Evolutionary conservation across 768 basidiomycete genomes (phyloP).

Genomic region (Cystobasidiopsis lactophilus): DNA sequence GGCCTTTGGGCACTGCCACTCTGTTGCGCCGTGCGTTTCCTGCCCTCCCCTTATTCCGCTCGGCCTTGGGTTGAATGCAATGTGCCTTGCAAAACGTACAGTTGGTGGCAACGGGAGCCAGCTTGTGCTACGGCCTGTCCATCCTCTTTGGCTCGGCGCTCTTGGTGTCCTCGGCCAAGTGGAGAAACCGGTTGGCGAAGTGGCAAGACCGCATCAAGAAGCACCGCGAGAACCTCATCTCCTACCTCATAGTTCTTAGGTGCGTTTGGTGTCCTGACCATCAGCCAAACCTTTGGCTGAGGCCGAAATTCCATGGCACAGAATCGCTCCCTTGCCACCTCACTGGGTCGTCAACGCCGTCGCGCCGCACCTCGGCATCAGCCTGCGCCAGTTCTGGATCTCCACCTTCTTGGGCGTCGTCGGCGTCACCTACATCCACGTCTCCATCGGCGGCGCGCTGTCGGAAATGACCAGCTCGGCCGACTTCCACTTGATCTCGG

Average conservation of each 20-base stretch:
- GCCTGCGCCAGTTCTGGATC: constrained; percentile 63
- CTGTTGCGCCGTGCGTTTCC: constrained; percentile 48
- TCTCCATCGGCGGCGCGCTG: constrained; percentile 53
- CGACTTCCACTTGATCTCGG: constrained; percentile 78
- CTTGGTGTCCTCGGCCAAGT: constrained; percentile 63
- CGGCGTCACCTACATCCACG: constrained; percentile 81
- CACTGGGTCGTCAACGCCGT: constrained; percentile 92
- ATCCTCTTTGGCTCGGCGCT: constrained; percentile 81
- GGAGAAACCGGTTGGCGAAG: constrained; percentile 56
- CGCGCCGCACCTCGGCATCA: constrained; percentile 78
- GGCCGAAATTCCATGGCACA: constrained; percentile 22
- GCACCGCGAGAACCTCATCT: constrained; percentile 64
- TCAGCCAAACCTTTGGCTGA: neutral
- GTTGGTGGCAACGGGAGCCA: constrained; percentile 74
- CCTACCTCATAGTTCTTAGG: constrained; percentile 70
- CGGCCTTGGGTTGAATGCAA: neutral
- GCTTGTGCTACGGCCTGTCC: constrained; percentile 78
- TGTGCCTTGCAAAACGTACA: constrained; percentile 8
- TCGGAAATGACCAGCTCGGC: constrained; percentile 86
- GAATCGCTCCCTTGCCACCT: constrained; percentile 69
- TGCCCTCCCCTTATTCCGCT: no score
- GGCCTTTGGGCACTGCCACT: constrained; percentile 65
- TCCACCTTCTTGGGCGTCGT: constrained; percentile 76
- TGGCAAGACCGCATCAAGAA: constrained; percentile 58
- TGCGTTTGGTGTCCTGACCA: constrained; percentile 9